Conservation (phyloP, 106 monocot species). For the Allium cepa region DNA sequence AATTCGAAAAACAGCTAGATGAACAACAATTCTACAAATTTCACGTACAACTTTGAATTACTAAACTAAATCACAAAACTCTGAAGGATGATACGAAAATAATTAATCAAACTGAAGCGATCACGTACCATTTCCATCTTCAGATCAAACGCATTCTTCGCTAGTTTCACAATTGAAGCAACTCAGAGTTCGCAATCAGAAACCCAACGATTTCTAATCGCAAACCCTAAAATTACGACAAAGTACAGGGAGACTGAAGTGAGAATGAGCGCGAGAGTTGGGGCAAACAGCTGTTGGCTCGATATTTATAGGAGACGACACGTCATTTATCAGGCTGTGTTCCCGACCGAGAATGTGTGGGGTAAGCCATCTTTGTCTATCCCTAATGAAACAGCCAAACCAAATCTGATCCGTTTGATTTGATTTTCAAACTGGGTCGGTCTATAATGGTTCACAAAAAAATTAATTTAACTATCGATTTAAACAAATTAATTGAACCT, state of each 20-base stretch:
- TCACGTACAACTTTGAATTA: neutral
- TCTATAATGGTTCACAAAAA: too few relatives aligned
- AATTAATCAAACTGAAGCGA: neutral
- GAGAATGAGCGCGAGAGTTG: too few relatives aligned
- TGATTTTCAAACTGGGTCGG: too few relatives aligned
- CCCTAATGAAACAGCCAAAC: too few relatives aligned
- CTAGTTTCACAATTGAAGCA: neutral
- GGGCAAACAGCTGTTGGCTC: too few relatives aligned
- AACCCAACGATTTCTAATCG: constrained; percentile 2
- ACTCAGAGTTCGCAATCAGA: neutral
- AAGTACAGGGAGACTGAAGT: neutral
- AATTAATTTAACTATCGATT: too few relatives aligned
- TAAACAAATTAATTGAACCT: too few relatives aligned
- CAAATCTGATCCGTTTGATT: too few relatives aligned
- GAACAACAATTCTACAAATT: neutral
- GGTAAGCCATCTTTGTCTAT: too few relatives aligned
- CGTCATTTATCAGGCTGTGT: too few relatives aligned
- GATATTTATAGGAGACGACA: too few relatives aligned
- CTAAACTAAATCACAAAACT: neutral
- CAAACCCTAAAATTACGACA: neutral
- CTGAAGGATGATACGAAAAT: neutral
- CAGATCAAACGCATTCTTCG: neutral
- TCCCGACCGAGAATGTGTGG: too few relatives aligned
- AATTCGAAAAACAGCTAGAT: neutral
- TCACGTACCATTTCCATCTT: neutral